Evolutionary conservation across 306 rosid species (phyloP).

Genomic region (Dryas octopetala): DNA sequence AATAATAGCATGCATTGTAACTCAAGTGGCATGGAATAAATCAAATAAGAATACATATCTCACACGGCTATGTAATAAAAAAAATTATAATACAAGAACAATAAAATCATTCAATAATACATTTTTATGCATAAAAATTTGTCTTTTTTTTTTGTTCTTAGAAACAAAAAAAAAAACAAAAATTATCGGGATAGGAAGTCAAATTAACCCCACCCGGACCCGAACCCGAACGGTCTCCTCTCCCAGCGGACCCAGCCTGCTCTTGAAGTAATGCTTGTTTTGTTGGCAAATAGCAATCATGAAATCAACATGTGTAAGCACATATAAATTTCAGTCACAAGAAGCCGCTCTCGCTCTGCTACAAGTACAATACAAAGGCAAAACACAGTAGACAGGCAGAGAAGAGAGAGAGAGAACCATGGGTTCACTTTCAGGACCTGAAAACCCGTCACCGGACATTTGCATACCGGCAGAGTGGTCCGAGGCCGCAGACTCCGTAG

Average conservation of each 20-base stretch:
- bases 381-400: background rate
- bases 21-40: too few relatives aligned
- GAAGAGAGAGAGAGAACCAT: slow-evolving; percentile 31
- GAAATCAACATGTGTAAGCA: background rate
- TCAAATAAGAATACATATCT: too few relatives aligned
- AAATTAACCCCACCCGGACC: background rate
- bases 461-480: slow-evolving; percentile 71
- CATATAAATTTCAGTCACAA: too few relatives aligned
- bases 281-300: background rate
- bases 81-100: too few relatives aligned
- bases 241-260: background rate
- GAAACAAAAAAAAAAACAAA: too few relatives aligned
- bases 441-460: slow-evolving; percentile 45
- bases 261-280: background rate
- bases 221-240: background rate
- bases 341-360: background rate
- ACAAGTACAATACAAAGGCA: background rate
- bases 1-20: too few relatives aligned
- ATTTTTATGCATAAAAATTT: too few relatives aligned
- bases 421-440: slow-evolving; percentile 39
- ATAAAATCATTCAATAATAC: too few relatives aligned
- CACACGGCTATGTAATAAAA: too few relatives aligned
- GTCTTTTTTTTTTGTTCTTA: too few relatives aligned
- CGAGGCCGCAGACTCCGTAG: slow-evolving; percentile 59
- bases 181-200: too few relatives aligned